Evolutionary conservation across 345 rosid species (phyloP).

Genomic region (Firmiana major): DNA sequence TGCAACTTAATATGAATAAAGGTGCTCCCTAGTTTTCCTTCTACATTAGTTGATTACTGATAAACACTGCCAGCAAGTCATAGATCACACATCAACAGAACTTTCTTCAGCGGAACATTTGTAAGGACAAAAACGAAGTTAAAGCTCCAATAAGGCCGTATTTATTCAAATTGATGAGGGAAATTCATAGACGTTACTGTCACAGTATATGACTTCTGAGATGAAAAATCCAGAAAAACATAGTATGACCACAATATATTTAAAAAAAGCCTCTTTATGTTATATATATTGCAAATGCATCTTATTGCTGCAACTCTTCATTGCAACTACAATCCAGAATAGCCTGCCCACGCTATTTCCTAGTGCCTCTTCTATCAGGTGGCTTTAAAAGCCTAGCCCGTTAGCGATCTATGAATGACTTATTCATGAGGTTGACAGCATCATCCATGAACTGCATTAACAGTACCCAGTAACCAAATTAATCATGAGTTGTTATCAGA

Average conservation of each 20-base stretch:
- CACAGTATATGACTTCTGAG: background rate
- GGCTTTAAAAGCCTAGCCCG: background rate
- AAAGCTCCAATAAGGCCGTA: background rate
- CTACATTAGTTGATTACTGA: background rate
- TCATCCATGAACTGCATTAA: conserved; percentile 81
- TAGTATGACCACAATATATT: background rate
- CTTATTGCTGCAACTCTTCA: conserved; percentile 12
- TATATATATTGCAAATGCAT: background rate
- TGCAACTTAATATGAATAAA: no score
- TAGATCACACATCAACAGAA: background rate
- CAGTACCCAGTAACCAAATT: conserved; percentile 13
- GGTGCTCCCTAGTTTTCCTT: no score
- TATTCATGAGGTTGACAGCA: conserved; percentile 78
- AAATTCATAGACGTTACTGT: background rate
- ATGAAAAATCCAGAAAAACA: background rate
- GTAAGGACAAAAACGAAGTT: background rate
- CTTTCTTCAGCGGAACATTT: background rate
- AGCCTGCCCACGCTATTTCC: conserved; percentile 4
- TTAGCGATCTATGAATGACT: conserved; percentile 75
- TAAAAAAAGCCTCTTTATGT: background rate
- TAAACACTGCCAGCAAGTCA: background rate
- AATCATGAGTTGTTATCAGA: background rate
- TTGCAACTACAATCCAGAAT: background rate
- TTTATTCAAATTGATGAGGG: conserved; percentile 4
- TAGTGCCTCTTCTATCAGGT: conserved; percentile 2